Evolutionary conservation across 495 filamentous ascomycete species (phyloP).

Genomic region (Aspergillus conjunctus): DNA sequence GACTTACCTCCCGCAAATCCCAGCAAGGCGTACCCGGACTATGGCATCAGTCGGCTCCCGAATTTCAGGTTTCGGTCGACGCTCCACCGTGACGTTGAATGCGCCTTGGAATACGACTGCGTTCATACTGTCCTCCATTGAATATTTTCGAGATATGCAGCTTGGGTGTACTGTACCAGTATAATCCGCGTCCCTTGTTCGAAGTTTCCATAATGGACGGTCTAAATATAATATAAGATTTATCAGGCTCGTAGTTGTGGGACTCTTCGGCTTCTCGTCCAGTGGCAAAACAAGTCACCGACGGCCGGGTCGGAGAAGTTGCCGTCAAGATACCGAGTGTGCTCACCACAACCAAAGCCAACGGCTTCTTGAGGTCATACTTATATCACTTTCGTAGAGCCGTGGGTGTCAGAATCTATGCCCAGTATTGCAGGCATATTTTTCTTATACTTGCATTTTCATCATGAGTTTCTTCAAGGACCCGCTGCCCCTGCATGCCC

Average conservation of each 20-base stretch:
- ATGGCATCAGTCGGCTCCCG: background rate
- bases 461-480: background rate
- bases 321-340: background rate
- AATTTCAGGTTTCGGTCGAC: slow-evolving; percentile 4
- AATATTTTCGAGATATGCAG: background rate
- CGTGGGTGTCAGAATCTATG: background rate
- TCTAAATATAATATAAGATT: background rate
- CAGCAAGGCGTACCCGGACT: background rate
- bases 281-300: background rate
- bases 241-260: background rate
- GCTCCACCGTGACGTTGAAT: background rate
- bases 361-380: background rate
- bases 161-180: background rate
- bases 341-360: background rate
- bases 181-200: background rate
- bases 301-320: background rate
- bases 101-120: slow-evolving; percentile 1
- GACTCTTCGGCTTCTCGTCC: background rate
- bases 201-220: background rate
- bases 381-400: background rate
- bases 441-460: background rate
- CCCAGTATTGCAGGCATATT: background rate
- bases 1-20: background rate
- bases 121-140: slow-evolving; percentile 1
- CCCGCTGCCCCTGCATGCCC: background rate